Conservation (phyloP, 2,329 filamentous ascomycete genomes). For the Aspergillus viridinutans region DNA sequence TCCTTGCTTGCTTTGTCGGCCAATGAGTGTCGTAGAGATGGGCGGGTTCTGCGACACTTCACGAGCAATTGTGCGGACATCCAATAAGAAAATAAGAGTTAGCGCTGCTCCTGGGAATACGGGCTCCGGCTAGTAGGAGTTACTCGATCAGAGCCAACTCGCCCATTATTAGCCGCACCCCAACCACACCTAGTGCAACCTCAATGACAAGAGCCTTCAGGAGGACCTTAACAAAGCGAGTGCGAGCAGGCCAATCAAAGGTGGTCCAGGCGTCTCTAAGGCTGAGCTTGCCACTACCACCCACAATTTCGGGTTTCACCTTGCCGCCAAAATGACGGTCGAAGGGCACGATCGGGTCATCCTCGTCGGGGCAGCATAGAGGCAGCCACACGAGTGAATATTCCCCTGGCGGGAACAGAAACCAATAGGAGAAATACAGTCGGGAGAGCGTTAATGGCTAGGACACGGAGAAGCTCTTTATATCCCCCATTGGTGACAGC, state of each 20-base stretch:
- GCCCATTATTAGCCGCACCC: neutral
- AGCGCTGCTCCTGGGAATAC: too few species aligned
- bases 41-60: too few species aligned
- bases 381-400: conserved; percentile 78
- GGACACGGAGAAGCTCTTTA: conserved; percentile 39
- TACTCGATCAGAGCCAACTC: neutral
- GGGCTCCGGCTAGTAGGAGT: neutral
- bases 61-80: too few species aligned
- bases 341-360: conserved; percentile 83
- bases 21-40: too few species aligned
- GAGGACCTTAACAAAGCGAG: conserved; percentile 70
- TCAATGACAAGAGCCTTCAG: conserved; percentile 64
- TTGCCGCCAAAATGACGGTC: conserved; percentile 80
- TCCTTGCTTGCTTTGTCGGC: too few species aligned
- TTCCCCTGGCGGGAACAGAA: conserved; percentile 70
- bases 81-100: too few species aligned
- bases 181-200: conserved; percentile 27
- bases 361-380: conserved; percentile 73
- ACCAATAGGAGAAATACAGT: conserved; percentile 55
- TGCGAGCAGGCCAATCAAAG: conserved; percentile 68
- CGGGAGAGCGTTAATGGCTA: conserved; percentile 3
- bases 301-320: conserved; percentile 67
- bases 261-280: conserved; percentile 74
- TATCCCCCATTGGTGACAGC: neutral
- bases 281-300: conserved; percentile 65